These are phyloP conservation scores for Ustilago cynodontis DNA, from an alignment of 1,284 basidiomycete species.

Conservation along the genomic window DNA sequence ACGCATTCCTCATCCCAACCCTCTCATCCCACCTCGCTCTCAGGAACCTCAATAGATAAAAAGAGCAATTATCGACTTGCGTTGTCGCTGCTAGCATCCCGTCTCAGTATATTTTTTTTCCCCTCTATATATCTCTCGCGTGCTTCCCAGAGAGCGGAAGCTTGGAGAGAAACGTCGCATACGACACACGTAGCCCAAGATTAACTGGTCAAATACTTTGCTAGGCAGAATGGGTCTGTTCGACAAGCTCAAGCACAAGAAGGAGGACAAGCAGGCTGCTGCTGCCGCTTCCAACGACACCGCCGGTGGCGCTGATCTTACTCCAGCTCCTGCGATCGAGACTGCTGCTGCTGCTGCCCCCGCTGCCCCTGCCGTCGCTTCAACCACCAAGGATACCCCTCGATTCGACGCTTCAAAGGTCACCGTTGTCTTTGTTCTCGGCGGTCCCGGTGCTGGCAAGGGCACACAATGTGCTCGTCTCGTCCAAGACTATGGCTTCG, in stretches of 20 bases:
- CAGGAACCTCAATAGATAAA: constrained; percentile 46
- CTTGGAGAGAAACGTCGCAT: constrained; percentile 21
- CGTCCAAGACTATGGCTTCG: constrained; percentile 89
- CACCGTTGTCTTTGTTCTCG: constrained; percentile 93
- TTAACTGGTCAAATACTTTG: constrained; percentile 51
- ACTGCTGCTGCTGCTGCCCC: constrained; percentile 1
- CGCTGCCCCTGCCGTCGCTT: background rate
- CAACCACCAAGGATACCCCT: constrained; percentile 34
- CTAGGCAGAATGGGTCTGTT: constrained; percentile 55
- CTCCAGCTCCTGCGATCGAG: constrained; percentile 9
- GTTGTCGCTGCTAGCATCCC: background rate
- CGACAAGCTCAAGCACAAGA: constrained; percentile 50
- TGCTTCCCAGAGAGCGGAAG: constrained; percentile 14
- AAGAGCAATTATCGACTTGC: background rate
- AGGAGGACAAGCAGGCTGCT: constrained; percentile 22
- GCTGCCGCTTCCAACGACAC: too few relatives aligned
- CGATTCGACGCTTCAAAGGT: constrained; percentile 82
- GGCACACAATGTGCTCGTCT: constrained; percentile 93
- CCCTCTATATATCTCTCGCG: background rate
- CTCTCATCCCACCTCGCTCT: constrained; percentile 60
- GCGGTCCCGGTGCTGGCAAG: constrained; percentile 97
- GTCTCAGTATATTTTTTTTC: too few relatives aligned
- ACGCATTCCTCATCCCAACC: constrained; percentile 64
- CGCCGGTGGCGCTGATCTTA: constrained; percentile 5
- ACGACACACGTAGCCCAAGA: constrained; percentile 42